A percentile compares a stretch with the other conserved stretches of the same genome.
Evolutionary conservation across 495 filamentous ascomycete genomes (phyloP).

Genomic region (Aspergillus coremiiformis): DNA sequence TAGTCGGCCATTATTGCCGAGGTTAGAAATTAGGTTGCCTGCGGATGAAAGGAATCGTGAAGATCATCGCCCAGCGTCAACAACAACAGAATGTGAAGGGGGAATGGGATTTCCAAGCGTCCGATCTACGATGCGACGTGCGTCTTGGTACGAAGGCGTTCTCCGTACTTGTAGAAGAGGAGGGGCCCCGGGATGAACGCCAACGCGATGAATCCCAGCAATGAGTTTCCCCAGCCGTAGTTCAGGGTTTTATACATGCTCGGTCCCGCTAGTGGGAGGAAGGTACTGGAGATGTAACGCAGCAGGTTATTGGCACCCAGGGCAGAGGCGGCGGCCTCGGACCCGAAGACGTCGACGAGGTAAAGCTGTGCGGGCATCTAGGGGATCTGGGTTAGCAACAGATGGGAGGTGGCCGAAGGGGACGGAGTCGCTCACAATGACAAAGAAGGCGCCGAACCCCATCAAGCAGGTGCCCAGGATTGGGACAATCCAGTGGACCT

Average conservation of each 20-base stretch:
- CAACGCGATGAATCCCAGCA: conserved; percentile 18
- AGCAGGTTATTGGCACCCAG: conserved; percentile 22
- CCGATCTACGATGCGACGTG: too few relatives aligned
- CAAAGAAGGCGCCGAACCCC: conserved; percentile 23
- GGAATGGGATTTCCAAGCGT: too few relatives aligned
- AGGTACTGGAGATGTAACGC: conserved; percentile 14
- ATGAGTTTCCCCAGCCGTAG: conserved; percentile 21
- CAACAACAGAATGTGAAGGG: too few relatives aligned
- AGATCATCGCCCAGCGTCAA: too few relatives aligned
- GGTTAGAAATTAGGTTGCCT: too few relatives aligned
- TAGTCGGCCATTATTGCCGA: too few relatives aligned
- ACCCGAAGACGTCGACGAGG: conserved; percentile 29
- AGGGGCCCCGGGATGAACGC: conserved; percentile 17
- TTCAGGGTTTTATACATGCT: conserved; percentile 13
- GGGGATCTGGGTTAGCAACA: too few relatives aligned
- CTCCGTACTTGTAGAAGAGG: conserved; percentile 18
- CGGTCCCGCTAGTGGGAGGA: conserved; percentile 16
- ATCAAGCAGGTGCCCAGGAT: conserved; percentile 29
- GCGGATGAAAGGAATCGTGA: too few relatives aligned
- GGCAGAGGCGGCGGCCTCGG: conserved; percentile 25
- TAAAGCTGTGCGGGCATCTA: conserved; percentile 29
- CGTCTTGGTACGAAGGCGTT: conserved; percentile 4
- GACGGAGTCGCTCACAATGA: too few relatives aligned
- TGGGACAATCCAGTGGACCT: conserved; percentile 32
- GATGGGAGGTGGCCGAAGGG: too few relatives aligned